These are phyloP conservation scores for Cytospora mali DNA, from an alignment of 2,329 filamentous ascomycete species.

Conservation along the genomic window DNA sequence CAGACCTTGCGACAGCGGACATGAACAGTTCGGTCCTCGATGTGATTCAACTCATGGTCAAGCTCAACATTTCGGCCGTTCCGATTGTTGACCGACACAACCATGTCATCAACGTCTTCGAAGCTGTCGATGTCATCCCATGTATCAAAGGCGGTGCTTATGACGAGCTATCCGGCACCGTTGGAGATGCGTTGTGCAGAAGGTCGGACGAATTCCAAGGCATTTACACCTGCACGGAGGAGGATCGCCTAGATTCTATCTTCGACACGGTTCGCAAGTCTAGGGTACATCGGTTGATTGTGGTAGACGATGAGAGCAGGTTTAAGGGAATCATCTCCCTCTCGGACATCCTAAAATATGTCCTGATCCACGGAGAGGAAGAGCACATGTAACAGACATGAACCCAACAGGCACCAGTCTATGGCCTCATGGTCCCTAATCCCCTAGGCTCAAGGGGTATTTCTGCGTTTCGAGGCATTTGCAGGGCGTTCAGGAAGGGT, in stretches of 20 bases:
- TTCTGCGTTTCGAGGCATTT: constrained; percentile 29
- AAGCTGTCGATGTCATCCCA: constrained; percentile 95
- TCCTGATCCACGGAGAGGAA: constrained; percentile 78
- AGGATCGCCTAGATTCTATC: constrained; percentile 91
- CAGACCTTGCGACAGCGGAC: constrained; percentile 74
- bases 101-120: constrained; percentile 90
- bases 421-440: constrained; percentile 12
- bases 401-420: constrained; percentile 17
- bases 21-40: constrained; percentile 94
- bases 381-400: constrained; percentile 42
- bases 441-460: constrained; percentile 7
- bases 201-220: constrained; percentile 90
- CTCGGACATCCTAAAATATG: constrained; percentile 95
- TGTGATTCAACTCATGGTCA: constrained; percentile 90
- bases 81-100: constrained; percentile 83
- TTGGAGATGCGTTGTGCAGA: constrained; percentile 87
- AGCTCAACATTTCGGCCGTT: constrained; percentile 90
- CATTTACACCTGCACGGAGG: constrained; percentile 92
- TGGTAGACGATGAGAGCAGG: constrained; percentile 86
- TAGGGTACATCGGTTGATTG: constrained; percentile 86
- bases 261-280: constrained; percentile 97
- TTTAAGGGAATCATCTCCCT: constrained; percentile 89
- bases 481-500: constrained; percentile 26
- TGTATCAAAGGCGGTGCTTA: constrained; percentile 93
- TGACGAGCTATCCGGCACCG: constrained; percentile 82